Evolutionary conservation across 2,329 filamentous ascomycete species (phyloP).

Genomic region (Aspergillus japonicus): DNA sequence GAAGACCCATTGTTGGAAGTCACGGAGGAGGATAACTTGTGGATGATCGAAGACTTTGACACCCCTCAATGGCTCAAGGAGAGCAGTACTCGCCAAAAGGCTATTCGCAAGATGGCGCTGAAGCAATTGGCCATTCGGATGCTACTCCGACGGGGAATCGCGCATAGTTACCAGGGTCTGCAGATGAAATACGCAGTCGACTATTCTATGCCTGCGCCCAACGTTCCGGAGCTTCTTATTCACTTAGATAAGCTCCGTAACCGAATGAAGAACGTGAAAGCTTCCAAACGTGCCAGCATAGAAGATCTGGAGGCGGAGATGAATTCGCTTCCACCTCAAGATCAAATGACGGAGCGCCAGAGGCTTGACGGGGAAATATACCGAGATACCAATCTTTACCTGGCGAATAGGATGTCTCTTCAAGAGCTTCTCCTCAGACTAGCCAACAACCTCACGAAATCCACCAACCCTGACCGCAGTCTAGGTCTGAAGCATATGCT

Average conservation of each 20-base stretch:
- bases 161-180: slow-evolving; percentile 38
- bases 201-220: slow-evolving; percentile 28
- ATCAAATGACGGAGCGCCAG: slow-evolving; percentile 18
- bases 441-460: slow-evolving; percentile 36
- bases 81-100: slow-evolving; percentile 35
- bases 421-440: slow-evolving; percentile 37
- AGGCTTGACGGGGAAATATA: slow-evolving; percentile 31
- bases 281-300: slow-evolving; percentile 23
- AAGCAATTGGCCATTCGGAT: slow-evolving; percentile 41
- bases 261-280: slow-evolving; percentile 33
- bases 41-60: slow-evolving; percentile 20
- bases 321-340: slow-evolving; percentile 18
- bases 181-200: slow-evolving; percentile 33
- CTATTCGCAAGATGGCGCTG: slow-evolving; percentile 40
- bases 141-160: slow-evolving; percentile 39
- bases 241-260: slow-evolving; percentile 35
- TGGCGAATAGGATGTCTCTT: slow-evolving; percentile 31
- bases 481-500: slow-evolving; percentile 36
- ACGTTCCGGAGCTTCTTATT: slow-evolving; percentile 31
- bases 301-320: slow-evolving; percentile 35
- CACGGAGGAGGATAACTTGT: slow-evolving; percentile 17
- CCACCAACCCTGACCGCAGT: slow-evolving; percentile 38
- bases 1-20: slow-evolving; percentile 12
- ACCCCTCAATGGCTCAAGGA: slow-evolving; percentile 29
- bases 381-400: slow-evolving; percentile 30